Conservation (phyloP, 768 basidiomycete species). For the Panus rudis region DNA sequence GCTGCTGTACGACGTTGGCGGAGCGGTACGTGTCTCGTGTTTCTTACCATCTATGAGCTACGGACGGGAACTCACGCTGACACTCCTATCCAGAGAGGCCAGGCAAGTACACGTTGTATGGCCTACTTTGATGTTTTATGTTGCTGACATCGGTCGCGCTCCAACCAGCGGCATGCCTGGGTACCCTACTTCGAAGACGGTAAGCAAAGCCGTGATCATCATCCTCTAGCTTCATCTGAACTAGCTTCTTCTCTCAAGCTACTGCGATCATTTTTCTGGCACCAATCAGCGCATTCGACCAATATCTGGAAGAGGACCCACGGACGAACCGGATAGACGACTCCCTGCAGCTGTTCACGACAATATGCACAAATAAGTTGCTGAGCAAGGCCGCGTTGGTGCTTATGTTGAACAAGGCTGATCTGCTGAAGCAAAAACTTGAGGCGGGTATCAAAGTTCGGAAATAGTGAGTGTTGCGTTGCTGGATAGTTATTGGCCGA, state of each 20-base stretch:
- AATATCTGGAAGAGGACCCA: slow-evolving; percentile 81
- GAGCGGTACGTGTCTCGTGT: slow-evolving; percentile 47
- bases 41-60: neutral
- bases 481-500: neutral
- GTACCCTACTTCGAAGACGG: slow-evolving; percentile 83
- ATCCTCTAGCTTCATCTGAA: slow-evolving; percentile 3
- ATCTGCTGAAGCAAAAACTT: slow-evolving; percentile 68
- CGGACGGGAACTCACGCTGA: slow-evolving; percentile 2
- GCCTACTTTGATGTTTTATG: slow-evolving; percentile 6
- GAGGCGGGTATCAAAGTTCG: slow-evolving; percentile 59
- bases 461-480: slow-evolving; percentile 55
- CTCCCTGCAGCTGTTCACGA: slow-evolving; percentile 70
- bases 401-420: slow-evolving; percentile 75
- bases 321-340: slow-evolving; percentile 76
- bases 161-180: slow-evolving; percentile 65
- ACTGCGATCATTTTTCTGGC: slow-evolving; percentile 84
- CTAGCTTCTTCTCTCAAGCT: slow-evolving; percentile 33
- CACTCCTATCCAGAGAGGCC: slow-evolving; percentile 46
- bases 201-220: slow-evolving; percentile 24
- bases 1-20: slow-evolving; percentile 81
- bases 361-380: slow-evolving; percentile 70
- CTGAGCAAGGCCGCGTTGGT: slow-evolving; percentile 68
- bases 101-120: slow-evolving; percentile 33
- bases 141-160: neutral
- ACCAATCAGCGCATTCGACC: slow-evolving; percentile 83